phyloP scores from a whole-genome alignment of 345 rosid genomes.

The Citrus mangshanensis region DNA sequence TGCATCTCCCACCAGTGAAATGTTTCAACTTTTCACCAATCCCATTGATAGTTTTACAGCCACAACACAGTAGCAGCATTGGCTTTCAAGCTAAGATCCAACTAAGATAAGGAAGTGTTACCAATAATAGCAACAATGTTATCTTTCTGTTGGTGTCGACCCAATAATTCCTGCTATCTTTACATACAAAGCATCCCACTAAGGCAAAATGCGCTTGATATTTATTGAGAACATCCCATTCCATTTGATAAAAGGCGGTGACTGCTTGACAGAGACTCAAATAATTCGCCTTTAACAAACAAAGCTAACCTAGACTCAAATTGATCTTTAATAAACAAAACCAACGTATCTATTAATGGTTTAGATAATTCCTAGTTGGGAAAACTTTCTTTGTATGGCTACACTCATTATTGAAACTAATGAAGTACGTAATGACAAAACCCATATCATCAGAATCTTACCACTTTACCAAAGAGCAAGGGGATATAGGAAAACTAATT shows the following conservation, averaged over 20 bases:
- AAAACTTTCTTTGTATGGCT: background rate
- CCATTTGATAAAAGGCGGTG: background rate
- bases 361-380: background rate
- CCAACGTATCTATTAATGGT: no score
- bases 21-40: background rate
- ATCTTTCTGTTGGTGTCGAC: background rate
- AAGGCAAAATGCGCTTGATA: background rate
- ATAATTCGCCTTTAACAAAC: background rate
- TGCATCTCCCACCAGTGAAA: background rate
- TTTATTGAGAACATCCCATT: background rate
- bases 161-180: background rate
- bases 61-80: background rate
- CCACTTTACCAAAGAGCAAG: background rate
- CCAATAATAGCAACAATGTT: background rate
- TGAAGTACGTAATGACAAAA: background rate
- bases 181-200: background rate
- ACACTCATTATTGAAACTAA: background rate
- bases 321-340: background rate
- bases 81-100: background rate
- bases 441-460: background rate
- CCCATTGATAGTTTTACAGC: background rate
- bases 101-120: background rate
- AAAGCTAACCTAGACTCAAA: background rate
- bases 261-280: background rate
- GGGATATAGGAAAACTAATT: background rate